Conservation (phyloP, 2,329 filamentous ascomycete species). For the Colletotrichum coccodes region DNA sequence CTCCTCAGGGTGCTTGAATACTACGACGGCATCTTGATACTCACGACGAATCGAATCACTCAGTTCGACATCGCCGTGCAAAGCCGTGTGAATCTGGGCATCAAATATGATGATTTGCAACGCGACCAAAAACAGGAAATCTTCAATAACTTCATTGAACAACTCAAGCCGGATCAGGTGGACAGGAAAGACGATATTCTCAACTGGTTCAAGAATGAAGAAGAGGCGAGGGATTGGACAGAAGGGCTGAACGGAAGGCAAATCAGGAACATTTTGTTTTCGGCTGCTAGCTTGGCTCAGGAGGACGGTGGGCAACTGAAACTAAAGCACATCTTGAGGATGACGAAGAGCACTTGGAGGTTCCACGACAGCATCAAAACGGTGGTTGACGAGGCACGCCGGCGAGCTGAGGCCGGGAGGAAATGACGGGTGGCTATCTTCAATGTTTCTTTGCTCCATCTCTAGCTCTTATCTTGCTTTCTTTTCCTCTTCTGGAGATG, state of each 20-base stretch:
- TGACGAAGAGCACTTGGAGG: background rate
- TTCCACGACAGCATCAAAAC: background rate
- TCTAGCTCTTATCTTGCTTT: too few relatives aligned
- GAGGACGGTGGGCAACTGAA: background rate
- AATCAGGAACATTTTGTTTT: slow-evolving; percentile 54
- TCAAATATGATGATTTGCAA: slow-evolving; percentile 81
- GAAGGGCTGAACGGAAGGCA: slow-evolving; percentile 56
- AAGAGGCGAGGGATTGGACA: slow-evolving; percentile 45
- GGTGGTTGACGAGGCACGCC: slow-evolving; percentile 2
- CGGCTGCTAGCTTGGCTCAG: background rate
- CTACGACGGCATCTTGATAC: slow-evolving; percentile 47
- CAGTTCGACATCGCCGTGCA: slow-evolving; percentile 59
- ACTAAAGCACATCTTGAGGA: background rate
- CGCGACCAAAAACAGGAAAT: slow-evolving; percentile 69
- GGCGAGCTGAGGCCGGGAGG: background rate
- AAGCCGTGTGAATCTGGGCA: slow-evolving; percentile 84
- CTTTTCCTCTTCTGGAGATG: too few relatives aligned
- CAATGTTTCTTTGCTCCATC: background rate
- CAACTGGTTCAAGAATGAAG: slow-evolving; percentile 37
- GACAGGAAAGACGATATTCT: background rate
- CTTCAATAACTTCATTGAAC: slow-evolving; percentile 30
- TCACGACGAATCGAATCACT: slow-evolving; percentile 48
- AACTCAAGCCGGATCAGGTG: background rate
- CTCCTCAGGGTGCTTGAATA: slow-evolving; percentile 49
- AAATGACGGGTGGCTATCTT: background rate